Evolutionary conservation across 768 basidiomycete genomes (phyloP).

Genomic region (Cubamyces lactineus): DNA sequence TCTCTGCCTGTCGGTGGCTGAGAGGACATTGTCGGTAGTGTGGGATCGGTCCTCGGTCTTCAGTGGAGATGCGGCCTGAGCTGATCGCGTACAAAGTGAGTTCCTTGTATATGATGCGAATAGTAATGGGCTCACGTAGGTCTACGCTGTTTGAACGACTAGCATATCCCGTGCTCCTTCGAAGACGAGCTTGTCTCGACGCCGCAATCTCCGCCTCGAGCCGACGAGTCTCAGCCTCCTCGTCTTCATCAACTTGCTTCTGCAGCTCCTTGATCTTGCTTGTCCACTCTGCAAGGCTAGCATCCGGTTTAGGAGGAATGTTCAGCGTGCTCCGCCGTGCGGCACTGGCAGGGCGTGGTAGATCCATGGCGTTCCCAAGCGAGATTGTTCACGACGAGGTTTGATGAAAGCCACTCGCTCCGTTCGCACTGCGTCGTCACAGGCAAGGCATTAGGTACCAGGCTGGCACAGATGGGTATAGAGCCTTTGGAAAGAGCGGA

Average conservation of each 20-base stretch:
- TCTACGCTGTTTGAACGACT: slow-evolving; percentile 45
- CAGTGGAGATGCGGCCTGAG: slow-evolving; percentile 29
- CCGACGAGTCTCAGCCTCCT: slow-evolving; percentile 73
- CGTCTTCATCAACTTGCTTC: slow-evolving; percentile 79
- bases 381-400: background rate
- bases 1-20: slow-evolving; percentile 42
- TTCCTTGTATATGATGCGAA: background rate
- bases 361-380: slow-evolving; percentile 16
- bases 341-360: slow-evolving; percentile 17
- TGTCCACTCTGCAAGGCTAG: slow-evolving; percentile 80
- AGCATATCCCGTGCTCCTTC: slow-evolving; percentile 45
- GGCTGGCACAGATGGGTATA: background rate
- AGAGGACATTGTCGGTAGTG: slow-evolving; percentile 28
- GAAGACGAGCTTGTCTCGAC: slow-evolving; percentile 49
- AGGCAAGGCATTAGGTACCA: background rate
- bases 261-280: slow-evolving; percentile 80
- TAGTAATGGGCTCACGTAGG: slow-evolving; percentile 45
- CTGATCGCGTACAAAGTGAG: background rate
- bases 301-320: slow-evolving; percentile 51
- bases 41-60: slow-evolving; percentile 28
- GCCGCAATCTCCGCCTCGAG: slow-evolving; percentile 60
- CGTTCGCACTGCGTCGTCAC: background rate
- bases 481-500: background rate
- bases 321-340: slow-evolving; percentile 32
- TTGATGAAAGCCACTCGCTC: background rate